A percentile compares a stretch with the other conserved stretches of the same genome.
phyloP scores from a whole-genome alignment of 768 basidiomycete species.

The Panellus pusillus region DNA sequence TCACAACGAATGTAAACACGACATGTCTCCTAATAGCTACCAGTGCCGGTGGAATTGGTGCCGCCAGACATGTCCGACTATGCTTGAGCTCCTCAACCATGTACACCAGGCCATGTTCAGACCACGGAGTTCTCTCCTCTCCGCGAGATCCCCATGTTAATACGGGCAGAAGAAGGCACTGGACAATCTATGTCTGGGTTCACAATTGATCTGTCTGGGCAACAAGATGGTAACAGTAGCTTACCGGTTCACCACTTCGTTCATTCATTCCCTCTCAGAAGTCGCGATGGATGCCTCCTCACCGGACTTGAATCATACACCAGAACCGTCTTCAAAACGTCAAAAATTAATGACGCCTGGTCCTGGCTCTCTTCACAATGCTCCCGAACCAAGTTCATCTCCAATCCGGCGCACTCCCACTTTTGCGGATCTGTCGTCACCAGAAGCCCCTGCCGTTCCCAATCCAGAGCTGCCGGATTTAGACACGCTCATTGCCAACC shows the following conservation, averaged over 20 bases:
- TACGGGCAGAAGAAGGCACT: conserved; percentile 44
- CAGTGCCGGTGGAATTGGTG: conserved; percentile 51
- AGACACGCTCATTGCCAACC: conserved; percentile 5
- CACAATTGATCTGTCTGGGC: background rate
- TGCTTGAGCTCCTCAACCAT: conserved; percentile 43
- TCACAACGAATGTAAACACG: too few relatives aligned
- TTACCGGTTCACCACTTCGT: conserved; percentile 27
- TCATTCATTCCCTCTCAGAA: too few relatives aligned
- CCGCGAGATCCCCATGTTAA: conserved; percentile 43
- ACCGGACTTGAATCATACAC: conserved; percentile 16
- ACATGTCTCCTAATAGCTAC: too few relatives aligned
- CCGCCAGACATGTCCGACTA: conserved; percentile 37
- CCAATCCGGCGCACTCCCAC: conserved; percentile 1
- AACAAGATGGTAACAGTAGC: background rate
- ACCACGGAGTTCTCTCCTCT: conserved; percentile 43
- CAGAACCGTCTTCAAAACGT: conserved; percentile 27
- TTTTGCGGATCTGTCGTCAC: conserved; percentile 30
- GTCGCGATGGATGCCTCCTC: conserved; percentile 18
- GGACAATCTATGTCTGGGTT: conserved; percentile 37
- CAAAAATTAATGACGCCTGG: conserved; percentile 7
- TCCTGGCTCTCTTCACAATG: too few relatives aligned
- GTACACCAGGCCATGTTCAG: conserved; percentile 47
- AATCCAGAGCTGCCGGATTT: conserved; percentile 16
- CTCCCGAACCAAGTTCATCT: conserved; percentile 10
- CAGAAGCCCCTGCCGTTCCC: conserved; percentile 6